Conservation (phyloP, 108 stramenopile species). For the Epithemia pelagica region DNA sequence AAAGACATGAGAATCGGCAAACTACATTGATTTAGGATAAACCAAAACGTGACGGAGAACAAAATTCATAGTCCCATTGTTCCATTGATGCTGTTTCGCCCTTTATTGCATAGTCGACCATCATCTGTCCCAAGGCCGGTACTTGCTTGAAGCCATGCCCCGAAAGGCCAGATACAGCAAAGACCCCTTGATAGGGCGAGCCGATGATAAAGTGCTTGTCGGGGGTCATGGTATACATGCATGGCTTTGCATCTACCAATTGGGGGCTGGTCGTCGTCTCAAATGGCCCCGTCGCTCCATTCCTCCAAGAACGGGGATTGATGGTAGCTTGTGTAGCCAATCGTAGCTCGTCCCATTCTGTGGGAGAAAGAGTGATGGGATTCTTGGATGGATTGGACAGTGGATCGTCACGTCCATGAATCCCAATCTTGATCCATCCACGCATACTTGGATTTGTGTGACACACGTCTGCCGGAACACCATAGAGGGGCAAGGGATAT, state of each 20-base stretch:
- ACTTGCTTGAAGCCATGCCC: slow-evolving; percentile 51
- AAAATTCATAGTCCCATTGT: slow-evolving; percentile 21
- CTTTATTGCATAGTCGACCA: slow-evolving; percentile 35
- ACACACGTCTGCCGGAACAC: slow-evolving; percentile 16
- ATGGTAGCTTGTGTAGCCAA: no score
- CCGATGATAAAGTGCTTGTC: slow-evolving; percentile 36
- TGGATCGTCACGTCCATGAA: slow-evolving; percentile 18
- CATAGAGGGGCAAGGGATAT: slow-evolving; percentile 17
- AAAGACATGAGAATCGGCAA: no score
- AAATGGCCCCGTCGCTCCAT: not conserved
- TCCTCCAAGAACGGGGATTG: no score
- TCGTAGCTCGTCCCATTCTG: no score
- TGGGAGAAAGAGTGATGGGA: no score
- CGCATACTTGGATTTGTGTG: not conserved
- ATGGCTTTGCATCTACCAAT: slow-evolving; percentile 20
- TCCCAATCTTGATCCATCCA: slow-evolving; percentile 29
- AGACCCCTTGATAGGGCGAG: slow-evolving; percentile 6
- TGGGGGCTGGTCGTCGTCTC: not conserved
- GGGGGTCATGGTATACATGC: slow-evolving; percentile 40
- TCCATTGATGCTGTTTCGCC: slow-evolving; percentile 4
- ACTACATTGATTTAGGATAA: no score
- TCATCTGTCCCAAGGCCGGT: slow-evolving; percentile 35
- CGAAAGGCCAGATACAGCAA: slow-evolving; percentile 27
- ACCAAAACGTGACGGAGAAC: slow-evolving; percentile 27
- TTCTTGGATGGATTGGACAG: slow-evolving; percentile 16